phyloP scores from a whole-genome alignment of 1,284 basidiomycete species.

The Ganoderma meredithae region DNA sequence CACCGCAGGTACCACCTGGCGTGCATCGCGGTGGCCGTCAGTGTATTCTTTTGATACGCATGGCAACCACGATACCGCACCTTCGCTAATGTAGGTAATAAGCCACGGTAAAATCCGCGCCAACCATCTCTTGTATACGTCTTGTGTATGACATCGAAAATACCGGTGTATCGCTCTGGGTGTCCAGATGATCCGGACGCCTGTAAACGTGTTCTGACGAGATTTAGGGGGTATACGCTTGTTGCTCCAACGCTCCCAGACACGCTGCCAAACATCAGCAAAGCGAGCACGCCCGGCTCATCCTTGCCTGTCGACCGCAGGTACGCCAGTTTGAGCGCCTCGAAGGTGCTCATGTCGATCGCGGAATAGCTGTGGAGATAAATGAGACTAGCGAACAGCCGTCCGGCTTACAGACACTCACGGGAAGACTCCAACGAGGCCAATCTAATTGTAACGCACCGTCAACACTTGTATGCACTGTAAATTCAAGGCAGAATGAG shows the following conservation, averaged over 20 bases:
- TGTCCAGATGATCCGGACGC: conserved; percentile 95
- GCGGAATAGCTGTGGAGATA: conserved; percentile 72
- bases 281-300: conserved; percentile 84
- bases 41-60: conserved; percentile 24
- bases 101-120: conserved; percentile 94
- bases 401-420: conserved; percentile 48
- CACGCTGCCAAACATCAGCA: conserved; percentile 88
- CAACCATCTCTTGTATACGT: conserved; percentile 91
- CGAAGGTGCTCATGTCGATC: conserved; percentile 96
- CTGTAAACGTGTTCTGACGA: conserved; percentile 94
- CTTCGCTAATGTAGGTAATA: conserved; percentile 92
- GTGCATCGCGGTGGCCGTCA: conserved; percentile 8
- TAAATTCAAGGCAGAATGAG: conserved; percentile 28
- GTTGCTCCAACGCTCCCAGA: conserved; percentile 93
- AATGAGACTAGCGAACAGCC: conserved; percentile 16
- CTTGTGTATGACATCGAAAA: conserved; percentile 84
- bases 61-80: conserved; percentile 44
- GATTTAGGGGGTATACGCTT: conserved; percentile 91
- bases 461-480: conserved; percentile 10
- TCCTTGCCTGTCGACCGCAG: conserved; percentile 81
- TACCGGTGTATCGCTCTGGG: conserved; percentile 88
- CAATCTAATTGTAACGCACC: conserved; percentile 62
- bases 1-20: conserved; percentile 89
- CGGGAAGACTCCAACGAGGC: conserved; percentile 90
- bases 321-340: conserved; percentile 89